Base-by-base conservation (phyloP, 2,329 filamentous ascomycete genomes). In the Exophiala sp. region DNA sequence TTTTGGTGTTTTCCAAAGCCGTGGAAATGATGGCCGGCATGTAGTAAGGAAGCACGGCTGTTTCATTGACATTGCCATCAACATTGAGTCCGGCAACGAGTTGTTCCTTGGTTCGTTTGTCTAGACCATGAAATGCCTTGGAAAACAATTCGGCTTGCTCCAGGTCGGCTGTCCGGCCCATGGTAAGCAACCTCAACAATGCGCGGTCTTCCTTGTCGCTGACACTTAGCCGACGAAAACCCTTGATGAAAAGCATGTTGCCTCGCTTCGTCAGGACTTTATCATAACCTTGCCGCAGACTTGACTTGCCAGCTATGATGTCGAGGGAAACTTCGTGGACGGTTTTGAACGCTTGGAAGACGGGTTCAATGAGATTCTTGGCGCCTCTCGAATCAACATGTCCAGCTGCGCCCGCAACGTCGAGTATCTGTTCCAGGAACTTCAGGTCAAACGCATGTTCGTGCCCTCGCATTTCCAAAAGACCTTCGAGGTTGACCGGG, bases 21-120 rank as follows among this genome's bases (percentile, higher is more conserved):
- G 64, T 63, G 4, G 61, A 60, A 21, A 68, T 56, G 10, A 69
- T 58, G 1, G 66, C 67, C 2, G 68, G 68, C 52, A 67, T 66
- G 35, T 71, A 71, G 27, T 68, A 69, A 2, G 65, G 64, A 6
- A 68, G 55, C 10, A 70, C 62, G 0, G 67, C 68, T 6, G 62
- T 63, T 27, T 64, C 60, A 16, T 64, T 62, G 24, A 62, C 55
- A 2, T 63, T 56, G 1, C 68, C 68, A 47, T 69, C 65, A 10
- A 67, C 59, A 49, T 65, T 70, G 18, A 70, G 57, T 21, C 63
- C 58, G 6, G 58, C 43, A 5, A 66, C 53, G 3, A 70, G 58
- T 7, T 55, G 48, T 1, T 57, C 13, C 34, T 58, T 60, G 14
- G 48, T 53, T 2, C 43, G 13, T 4, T 47, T 34, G 6, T 62